phyloP scores from a whole-genome alignment of 176 grass and related monocot species.

The Saccharum officinarum region DNA sequence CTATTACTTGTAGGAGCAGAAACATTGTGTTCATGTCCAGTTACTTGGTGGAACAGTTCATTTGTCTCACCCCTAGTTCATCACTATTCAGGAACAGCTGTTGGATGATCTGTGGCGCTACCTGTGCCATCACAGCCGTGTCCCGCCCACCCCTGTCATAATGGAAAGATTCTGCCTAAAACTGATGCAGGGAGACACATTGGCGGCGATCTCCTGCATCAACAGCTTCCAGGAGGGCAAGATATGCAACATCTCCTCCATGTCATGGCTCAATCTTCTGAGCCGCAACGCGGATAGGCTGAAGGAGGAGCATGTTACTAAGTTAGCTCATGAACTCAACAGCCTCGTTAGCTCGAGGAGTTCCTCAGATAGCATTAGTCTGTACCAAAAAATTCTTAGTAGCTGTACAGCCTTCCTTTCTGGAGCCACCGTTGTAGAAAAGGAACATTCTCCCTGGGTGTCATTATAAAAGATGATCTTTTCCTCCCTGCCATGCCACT shows the following conservation, averaged over 20 bases:
- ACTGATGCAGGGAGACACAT: conserved; percentile 61
- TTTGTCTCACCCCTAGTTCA: conserved; percentile 29
- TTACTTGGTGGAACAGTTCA: background rate
- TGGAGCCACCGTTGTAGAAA: background rate
- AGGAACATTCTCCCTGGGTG: no score
- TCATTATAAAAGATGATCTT: no score
- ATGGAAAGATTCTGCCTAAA: conserved; percentile 95
- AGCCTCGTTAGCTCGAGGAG: conserved; percentile 33
- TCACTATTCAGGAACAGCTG: conserved; percentile 59
- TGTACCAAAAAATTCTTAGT: conserved; percentile 63
- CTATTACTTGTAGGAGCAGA: background rate
- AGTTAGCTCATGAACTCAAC: conserved; percentile 53
- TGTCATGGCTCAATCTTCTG: conserved; percentile 73
- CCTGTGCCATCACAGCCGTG: conserved; percentile 49
- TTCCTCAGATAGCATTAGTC: conserved; percentile 7
- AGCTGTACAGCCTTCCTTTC: conserved; percentile 66
- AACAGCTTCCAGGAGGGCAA: conserved; percentile 54
- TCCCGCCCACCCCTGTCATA: conserved; percentile 66
- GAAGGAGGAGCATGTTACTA: conserved; percentile 48
- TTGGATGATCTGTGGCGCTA: conserved; percentile 73
- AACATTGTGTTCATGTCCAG: background rate
- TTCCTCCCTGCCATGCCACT: no score
- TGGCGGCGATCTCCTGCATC: conserved; percentile 55
- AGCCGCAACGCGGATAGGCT: conserved; percentile 41
- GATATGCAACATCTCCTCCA: conserved; percentile 54